Base-by-base conservation (phyloP, 495 filamentous ascomycete species). In the Talaromyces wortmannii region DNA sequence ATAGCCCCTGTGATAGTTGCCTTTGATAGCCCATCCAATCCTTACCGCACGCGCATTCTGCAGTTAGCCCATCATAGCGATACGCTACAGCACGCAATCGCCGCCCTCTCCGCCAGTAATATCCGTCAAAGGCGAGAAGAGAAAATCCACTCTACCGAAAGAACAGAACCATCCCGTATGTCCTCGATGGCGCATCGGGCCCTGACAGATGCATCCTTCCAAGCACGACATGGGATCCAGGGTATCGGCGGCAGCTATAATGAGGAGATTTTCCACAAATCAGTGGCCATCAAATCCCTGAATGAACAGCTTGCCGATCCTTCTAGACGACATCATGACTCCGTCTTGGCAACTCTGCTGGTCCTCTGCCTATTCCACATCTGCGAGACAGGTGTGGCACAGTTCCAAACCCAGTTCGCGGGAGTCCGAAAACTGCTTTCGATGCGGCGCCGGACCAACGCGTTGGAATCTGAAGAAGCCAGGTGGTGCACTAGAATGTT, bases 401-500 rank as follows among this genome's bases (percentile, higher is more conserved):
- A 92, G 63, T 97, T 96, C 71, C 87, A 90, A 53, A 92, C 90
- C 0, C 92, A 96, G 63, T 92, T 97, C 61, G 90, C 91, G 0
- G 92, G 92, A 1, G 92, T 96, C 50, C 94, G 92, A 66, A 92
- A 94, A 74, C 83, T 97, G 48, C 82, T 97, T 10, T 81, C 86
- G 10, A 84, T 97, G 71, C 81, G 92, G 52, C 79, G 87, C 57
- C 70, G 74, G 54, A 68, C 66, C 58, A 81, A 83, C 23, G 81
- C 79, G 31, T 67, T 79, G 15, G 75, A 84, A 43, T 81, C 84
- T 13, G 75, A 79, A 16, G 87, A 90, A 52, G 83, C 89, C 31
- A 86, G 83, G 44, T 97, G 92, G 92, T 91, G 96, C 75, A 90
- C 95, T 57, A 85, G 90, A n/a, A 84, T 96, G 63, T 97, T 97